Base-by-base conservation (phyloP, 176 grass and related monocot genomes). In the Aegilops bicornis region DNA sequence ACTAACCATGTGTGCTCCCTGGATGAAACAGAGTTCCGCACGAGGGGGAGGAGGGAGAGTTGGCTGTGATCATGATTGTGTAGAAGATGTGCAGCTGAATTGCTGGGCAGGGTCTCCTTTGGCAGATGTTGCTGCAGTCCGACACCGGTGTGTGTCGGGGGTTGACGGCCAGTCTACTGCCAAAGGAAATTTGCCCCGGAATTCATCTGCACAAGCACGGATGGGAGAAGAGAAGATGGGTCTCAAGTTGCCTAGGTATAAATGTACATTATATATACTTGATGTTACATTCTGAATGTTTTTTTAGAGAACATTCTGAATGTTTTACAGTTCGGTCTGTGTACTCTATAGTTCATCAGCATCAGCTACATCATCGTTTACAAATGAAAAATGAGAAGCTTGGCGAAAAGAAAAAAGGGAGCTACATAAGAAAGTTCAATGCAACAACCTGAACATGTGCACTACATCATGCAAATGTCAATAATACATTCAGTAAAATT, bases 141-240 rank as follows among this genome's bases (percentile, higher is more conserved):
- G 54, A 17, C 61, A 36, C 33, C 52, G 3, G 5, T 2, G 24
- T 11, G 47, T 64, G 20, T 15, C 17, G 20, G 33, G 1, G 17
- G 4, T 37, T 47, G 25, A n/a, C 5, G 1, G 7, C 17, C 8
- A 2, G 69, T 10, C 70, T 73, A 17, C 79, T 86, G 90, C 90
- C 83, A 79, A 89, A 89, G 87, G 83, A 92, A 89, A 86, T 86
- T 89, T 92, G 83, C 73, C 90, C 83, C 66, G 79, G 65, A 92
- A 92, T 89, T 89, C 66, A 76, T 22, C 87, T 86, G 58, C 73
- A 69, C 83, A 89, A 71, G 5, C 65, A 79, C 33, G 25, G 15
- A 7, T n/a, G 39, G 27, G 27, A 27, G 27, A 27, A 52, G 20
- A 2, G 36, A 56, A 33, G 11, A 64, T 20, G 54, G 52, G 17